Evolutionary conservation across 176 grass and related monocot genomes (phyloP).

Genomic region (Oryza rufipogon): DNA sequence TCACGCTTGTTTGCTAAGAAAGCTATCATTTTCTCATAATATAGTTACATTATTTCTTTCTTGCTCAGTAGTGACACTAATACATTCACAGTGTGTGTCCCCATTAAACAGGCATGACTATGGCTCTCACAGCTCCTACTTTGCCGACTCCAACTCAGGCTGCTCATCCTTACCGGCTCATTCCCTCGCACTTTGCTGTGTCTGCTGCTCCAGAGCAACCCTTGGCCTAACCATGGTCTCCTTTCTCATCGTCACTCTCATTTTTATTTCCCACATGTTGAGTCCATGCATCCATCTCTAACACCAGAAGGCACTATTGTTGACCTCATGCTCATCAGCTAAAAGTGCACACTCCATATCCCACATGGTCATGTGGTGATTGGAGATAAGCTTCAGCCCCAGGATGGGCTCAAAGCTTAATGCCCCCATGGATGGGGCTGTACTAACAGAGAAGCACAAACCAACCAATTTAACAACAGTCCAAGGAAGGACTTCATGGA

Average conservation of each 20-base stretch:
- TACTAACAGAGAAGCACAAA: constrained; percentile 70
- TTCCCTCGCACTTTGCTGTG: constrained; percentile 73
- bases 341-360: constrained; percentile 57
- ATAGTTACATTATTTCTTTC: constrained; percentile 24
- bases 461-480: constrained; percentile 57
- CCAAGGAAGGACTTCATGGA: constrained; percentile 58
- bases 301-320: constrained; percentile 51
- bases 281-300: constrained; percentile 67
- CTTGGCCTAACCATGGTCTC: constrained; percentile 99
- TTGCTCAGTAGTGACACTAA: constrained; percentile 50
- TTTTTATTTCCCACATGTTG: constrained; percentile 55
- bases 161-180: constrained; percentile 75
- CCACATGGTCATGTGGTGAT: constrained; percentile 64
- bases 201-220: constrained; percentile 84
- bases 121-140: constrained; percentile 78
- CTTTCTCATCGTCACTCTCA: constrained; percentile 41
- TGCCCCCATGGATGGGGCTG: constrained; percentile 69
- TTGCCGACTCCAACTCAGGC: constrained; percentile 72
- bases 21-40: constrained; percentile 13
- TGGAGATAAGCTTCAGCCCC: constrained; percentile 73
- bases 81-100: constrained; percentile 88
- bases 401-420: constrained; percentile 80
- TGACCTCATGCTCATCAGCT: constrained; percentile 39
- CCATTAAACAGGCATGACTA: constrained; percentile 97
- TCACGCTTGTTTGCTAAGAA: constrained; percentile 20